These are phyloP conservation scores for Paradendryphiella salina DNA, from an alignment of 2,329 filamentous ascomycete genomes.

Conservation along the genomic window DNA sequence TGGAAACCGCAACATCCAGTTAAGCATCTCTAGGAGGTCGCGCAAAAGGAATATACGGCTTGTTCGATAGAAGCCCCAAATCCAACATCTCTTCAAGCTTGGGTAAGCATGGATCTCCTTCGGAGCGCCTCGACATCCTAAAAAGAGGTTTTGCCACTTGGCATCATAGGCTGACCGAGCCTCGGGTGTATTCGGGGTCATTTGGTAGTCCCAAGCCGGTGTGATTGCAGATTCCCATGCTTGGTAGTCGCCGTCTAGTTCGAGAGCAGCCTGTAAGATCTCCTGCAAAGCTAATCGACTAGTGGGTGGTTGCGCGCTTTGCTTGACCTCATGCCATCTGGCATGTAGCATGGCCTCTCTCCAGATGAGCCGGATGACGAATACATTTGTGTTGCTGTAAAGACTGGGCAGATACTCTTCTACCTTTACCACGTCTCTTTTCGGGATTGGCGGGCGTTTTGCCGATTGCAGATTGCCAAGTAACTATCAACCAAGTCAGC, in stretches of 20 bases:
- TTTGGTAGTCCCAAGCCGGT: slow-evolving; percentile 24
- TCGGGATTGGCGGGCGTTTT: slow-evolving; percentile 29
- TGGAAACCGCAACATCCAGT: slow-evolving; percentile 36
- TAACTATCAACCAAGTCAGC: slow-evolving; percentile 29
- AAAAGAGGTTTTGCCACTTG: slow-evolving; percentile 31
- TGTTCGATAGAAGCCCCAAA: slow-evolving; percentile 40
- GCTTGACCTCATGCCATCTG: slow-evolving; percentile 35
- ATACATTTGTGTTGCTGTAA: slow-evolving; percentile 26
- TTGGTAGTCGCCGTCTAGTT: slow-evolving; percentile 33
- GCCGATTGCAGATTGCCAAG: slow-evolving; percentile 33
- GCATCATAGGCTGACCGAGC: slow-evolving; percentile 22
- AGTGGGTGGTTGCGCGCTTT: slow-evolving; percentile 17
- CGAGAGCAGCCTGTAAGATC: slow-evolving; percentile 28
- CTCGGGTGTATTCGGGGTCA: slow-evolving; percentile 30
- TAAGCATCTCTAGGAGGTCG: slow-evolving; percentile 37
- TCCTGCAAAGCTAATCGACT: slow-evolving; percentile 26
- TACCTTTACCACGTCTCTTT: slow-evolving; percentile 20
- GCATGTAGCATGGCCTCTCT: slow-evolving; percentile 31
- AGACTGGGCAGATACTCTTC: slow-evolving; percentile 20
- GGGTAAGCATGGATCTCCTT: slow-evolving; percentile 33
- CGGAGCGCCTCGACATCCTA: slow-evolving; percentile 30
- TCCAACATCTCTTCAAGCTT: slow-evolving; percentile 29
- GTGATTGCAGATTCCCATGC: slow-evolving; percentile 31
- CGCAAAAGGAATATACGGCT: slow-evolving; percentile 34
- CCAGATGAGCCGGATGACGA: slow-evolving; percentile 33